Conservation (phyloP, 2,329 filamentous ascomycete genomes). For the Talaromyces sp. region DNA sequence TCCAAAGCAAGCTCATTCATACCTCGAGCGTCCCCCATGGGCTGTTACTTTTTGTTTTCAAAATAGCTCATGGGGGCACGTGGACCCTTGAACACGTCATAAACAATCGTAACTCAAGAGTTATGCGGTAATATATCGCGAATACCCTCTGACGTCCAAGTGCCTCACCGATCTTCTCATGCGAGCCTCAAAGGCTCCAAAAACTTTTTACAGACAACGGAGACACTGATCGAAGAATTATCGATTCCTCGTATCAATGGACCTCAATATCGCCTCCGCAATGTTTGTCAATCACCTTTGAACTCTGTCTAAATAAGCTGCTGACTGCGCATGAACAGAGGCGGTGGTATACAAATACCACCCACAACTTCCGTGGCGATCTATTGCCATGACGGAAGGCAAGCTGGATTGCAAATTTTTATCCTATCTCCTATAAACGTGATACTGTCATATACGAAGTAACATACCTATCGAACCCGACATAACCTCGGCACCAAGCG, state of each 20-base stretch:
- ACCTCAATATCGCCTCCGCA: not conserved
- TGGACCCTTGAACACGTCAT: not conserved
- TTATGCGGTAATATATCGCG: not conserved
- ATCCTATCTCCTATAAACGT: too few relatives aligned
- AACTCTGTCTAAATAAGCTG: not conserved
- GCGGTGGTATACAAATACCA: not conserved
- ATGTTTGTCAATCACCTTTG: not conserved
- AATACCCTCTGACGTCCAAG: not conserved
- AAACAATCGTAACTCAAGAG: not conserved
- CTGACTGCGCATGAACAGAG: not conserved
- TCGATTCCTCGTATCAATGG: not conserved
- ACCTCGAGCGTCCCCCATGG: not conserved
- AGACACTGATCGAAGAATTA: not conserved
- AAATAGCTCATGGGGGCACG: not conserved
- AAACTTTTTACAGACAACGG: not conserved
- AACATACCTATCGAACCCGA: too few relatives aligned
- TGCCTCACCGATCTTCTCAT: not conserved
- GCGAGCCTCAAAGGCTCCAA: not conserved
- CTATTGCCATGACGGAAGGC: not conserved
- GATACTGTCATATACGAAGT: too few relatives aligned
- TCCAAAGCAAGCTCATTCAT: not conserved
- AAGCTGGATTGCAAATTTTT: too few relatives aligned
- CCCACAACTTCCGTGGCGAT: not conserved
- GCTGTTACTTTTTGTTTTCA: not conserved
- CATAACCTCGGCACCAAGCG: too few relatives aligned